These are phyloP conservation scores for Xylaria sp. DNA, from an alignment of 2,329 filamentous ascomycete genomes.

Conservation along the genomic window DNA sequence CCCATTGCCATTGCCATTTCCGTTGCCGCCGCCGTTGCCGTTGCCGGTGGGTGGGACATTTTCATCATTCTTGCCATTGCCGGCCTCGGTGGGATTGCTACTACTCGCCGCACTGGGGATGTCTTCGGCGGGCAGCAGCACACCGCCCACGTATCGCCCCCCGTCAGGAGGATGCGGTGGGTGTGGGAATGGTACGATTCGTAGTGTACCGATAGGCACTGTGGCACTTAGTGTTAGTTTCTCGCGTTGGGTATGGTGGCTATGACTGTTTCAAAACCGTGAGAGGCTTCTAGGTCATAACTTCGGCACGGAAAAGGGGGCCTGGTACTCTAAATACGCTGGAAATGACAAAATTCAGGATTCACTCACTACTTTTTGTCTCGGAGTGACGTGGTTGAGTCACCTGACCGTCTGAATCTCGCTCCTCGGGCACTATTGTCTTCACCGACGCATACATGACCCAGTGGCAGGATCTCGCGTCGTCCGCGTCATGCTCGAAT, in stretches of 20 bases:
- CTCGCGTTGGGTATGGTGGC: background rate
- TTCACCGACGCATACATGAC: conserved; percentile 79
- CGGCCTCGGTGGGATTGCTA: too few species aligned
- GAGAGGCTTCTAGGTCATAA: background rate
- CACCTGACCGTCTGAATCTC: conserved; percentile 57
- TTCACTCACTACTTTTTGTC: conserved; percentile 51
- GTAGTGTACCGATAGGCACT: conserved; percentile 76
- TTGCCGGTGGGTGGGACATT: too few species aligned
- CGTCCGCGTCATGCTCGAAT: conserved; percentile 84
- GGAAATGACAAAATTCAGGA: background rate
- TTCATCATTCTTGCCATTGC: too few species aligned
- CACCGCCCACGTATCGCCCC: conserved; percentile 60
- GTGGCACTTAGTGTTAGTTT: background rate
- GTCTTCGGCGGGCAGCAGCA: conserved; percentile 46
- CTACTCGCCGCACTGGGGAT: background rate
- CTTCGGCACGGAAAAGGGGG: background rate
- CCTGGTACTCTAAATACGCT: background rate
- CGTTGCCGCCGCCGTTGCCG: background rate
- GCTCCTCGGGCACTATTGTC: conserved; percentile 54
- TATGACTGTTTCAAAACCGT: background rate
- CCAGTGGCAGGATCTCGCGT: conserved; percentile 85
- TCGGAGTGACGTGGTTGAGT: conserved; percentile 57
- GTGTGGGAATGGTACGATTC: conserved; percentile 85
- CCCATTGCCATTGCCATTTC: background rate
- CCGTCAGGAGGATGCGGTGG: conserved; percentile 68